Conservation (phyloP, 208 protist genomes). For the Wallacemonas sp. region DNA sequence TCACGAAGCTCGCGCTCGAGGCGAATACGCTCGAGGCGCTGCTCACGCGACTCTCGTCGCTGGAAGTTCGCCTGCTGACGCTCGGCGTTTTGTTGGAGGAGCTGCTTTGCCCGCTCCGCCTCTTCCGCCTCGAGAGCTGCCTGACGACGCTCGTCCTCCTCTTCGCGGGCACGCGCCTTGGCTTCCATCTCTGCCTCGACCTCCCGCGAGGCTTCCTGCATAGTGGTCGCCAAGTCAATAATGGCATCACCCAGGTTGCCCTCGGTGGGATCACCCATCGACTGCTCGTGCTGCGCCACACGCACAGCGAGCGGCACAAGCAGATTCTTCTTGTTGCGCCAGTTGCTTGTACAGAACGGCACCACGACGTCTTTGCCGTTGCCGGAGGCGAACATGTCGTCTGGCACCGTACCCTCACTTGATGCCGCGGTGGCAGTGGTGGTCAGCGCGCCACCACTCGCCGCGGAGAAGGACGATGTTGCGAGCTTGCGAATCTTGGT, state of each 20-base stretch:
- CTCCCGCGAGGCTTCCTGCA: slow-evolving; percentile 53
- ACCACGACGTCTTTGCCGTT: slow-evolving; percentile 28
- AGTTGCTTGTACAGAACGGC: slow-evolving; percentile 70
- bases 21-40: slow-evolving; percentile 64
- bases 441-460: not conserved
- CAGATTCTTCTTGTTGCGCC: slow-evolving; percentile 82
- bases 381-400: not conserved
- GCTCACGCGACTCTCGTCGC: slow-evolving; percentile 58
- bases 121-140: slow-evolving; percentile 61
- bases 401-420: not conserved
- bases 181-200: slow-evolving; percentile 49
- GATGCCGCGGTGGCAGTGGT: not conserved
- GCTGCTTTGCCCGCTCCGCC: slow-evolving; percentile 49
- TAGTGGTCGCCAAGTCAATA: slow-evolving; percentile 63
- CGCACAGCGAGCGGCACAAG: slow-evolving; percentile 79
- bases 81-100: slow-evolving; percentile 56
- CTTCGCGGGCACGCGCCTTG: slow-evolving; percentile 41
- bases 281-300: slow-evolving; percentile 51
- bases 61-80: slow-evolving; percentile 19
- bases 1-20: slow-evolving; percentile 74
- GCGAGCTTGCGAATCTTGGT: slow-evolving; percentile 38
- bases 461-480: not conserved
- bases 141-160: slow-evolving; percentile 61
- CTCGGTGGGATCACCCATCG: slow-evolving; percentile 3
- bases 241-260: slow-evolving; percentile 47